Conservation (phyloP, 2,329 filamentous ascomycete species). For the Fusarium sulawesiense region DNA sequence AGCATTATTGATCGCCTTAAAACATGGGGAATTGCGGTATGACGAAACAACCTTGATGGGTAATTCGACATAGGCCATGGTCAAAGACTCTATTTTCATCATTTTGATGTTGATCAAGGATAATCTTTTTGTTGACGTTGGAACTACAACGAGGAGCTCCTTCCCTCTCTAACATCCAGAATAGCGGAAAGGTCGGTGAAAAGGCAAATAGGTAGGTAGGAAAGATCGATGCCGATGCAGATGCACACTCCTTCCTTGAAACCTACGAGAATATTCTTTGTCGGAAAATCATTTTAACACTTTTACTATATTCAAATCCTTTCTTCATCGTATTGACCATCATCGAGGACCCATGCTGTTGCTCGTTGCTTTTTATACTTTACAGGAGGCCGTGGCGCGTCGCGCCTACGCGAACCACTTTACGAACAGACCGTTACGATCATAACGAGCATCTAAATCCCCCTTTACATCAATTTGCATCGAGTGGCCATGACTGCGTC, state of each 20-base stretch:
- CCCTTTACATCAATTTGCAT: background rate
- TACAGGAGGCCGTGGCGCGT: background rate
- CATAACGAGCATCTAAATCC: background rate
- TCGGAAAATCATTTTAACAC: too few relatives aligned
- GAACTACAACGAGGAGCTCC: background rate
- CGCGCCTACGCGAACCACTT: background rate
- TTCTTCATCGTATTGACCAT: background rate
- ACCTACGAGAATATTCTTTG: background rate
- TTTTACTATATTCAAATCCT: background rate
- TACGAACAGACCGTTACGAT: background rate
- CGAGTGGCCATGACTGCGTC: background rate
- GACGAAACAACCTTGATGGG: constrained; percentile 18
- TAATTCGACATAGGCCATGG: background rate
- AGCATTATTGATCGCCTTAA: too few relatives aligned
- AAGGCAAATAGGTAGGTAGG: background rate
- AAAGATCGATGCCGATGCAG: background rate
- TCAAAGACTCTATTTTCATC: background rate
- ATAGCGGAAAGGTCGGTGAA: background rate
- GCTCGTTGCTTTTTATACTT: background rate
- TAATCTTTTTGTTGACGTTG: background rate
- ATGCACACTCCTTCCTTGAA: background rate
- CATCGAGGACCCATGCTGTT: background rate
- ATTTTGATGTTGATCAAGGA: background rate
- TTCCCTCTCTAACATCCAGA: background rate
- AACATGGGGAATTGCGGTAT: background rate